A percentile compares a stretch with the other conserved stretches of the same genome.
Evolutionary conservation across 345 rosid genomes (phyloP).

Genomic region (Kernera saxatilis): DNA sequence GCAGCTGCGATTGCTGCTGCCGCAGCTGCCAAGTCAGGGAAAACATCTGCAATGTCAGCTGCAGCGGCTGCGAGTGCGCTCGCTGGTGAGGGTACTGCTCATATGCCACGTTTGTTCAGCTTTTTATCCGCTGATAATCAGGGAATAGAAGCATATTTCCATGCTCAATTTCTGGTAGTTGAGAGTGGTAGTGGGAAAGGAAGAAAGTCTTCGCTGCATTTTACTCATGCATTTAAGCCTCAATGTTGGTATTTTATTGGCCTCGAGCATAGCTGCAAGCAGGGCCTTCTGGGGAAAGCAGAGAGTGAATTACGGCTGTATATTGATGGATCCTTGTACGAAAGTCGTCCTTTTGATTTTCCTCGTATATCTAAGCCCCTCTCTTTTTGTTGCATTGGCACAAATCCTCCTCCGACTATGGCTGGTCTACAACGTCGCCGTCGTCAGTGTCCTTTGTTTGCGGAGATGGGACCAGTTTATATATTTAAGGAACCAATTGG

Average conservation of each 20-base stretch:
- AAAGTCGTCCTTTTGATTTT: conserved; percentile 90
- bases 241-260: conserved; percentile 99
- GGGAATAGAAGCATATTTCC: conserved; percentile 96
- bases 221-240: conserved; percentile 97
- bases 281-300: conserved; percentile 84
- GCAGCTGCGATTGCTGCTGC: conserved; percentile 99
- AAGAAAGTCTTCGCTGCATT: conserved; percentile 91
- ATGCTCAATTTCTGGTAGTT: conserved; percentile 96
- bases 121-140: conserved; percentile 96
- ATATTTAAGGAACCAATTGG: conserved; percentile 98
- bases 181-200: conserved; percentile 94
- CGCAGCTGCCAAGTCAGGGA: conserved; percentile 95
- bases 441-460: conserved; percentile 96
- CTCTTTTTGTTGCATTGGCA: conserved; percentile 96
- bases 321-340: conserved; percentile 90
- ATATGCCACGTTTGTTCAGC: conserved; percentile 98
- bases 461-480: conserved; percentile 98
- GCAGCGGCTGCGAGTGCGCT: conserved; percentile 99
- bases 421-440: conserved; percentile 99
- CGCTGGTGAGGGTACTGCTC: conserved; percentile 98
- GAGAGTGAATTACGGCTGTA: conserved; percentile 90
- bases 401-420: conserved; percentile 98
- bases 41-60: conserved; percentile 98
- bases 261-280: conserved; percentile 82
- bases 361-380: conserved; percentile 94